phyloP scores from a whole-genome alignment of 495 filamentous ascomycete genomes.

The Hypoxylon lenormandii region DNA sequence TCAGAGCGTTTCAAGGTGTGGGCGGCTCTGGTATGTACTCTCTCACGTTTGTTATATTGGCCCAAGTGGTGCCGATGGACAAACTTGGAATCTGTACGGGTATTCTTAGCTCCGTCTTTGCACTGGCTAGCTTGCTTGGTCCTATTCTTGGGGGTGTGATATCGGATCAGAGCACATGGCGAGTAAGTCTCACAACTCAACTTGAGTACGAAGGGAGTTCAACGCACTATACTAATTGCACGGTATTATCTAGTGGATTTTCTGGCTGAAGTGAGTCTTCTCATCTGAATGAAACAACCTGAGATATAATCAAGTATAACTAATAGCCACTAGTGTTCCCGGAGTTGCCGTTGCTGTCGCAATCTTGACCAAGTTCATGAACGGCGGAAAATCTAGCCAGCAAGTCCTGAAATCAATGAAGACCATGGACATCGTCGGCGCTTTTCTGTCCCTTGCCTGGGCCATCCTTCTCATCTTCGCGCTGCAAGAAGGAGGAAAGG shows the following conservation, averaged over 20 bases:
- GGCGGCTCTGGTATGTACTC: conserved; percentile 65
- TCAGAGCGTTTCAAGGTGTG: conserved; percentile 66
- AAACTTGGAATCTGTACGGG: conserved; percentile 58
- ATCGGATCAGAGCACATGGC: conserved; percentile 9
- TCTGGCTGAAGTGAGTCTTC: conserved; percentile 11
- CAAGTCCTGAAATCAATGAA: conserved; percentile 12
- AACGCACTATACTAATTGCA: not conserved
- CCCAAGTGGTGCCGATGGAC: conserved; percentile 57
- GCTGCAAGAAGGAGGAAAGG: conserved; percentile 8
- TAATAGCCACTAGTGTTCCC: conserved; percentile 1
- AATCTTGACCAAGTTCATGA: conserved; percentile 2
- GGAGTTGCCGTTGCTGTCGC: conserved; percentile 2
- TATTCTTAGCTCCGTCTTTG: conserved; percentile 61
- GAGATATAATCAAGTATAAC: no score
- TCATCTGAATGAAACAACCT: no score
- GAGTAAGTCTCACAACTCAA: not conserved
- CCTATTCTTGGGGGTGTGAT: conserved; percentile 55
- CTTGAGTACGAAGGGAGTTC: not conserved
- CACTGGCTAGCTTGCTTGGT: conserved; percentile 56
- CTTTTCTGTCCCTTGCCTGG: conserved; percentile 7
- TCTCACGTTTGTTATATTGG: conserved; percentile 57
- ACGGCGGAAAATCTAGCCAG: not conserved
- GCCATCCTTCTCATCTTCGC: conserved; percentile 13
- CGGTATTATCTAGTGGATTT: not conserved
- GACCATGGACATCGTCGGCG: conserved; percentile 9